Evolutionary conservation across 805 yeast genomes (phyloP).

Genomic region (Metschnikowia lunata): DNA sequence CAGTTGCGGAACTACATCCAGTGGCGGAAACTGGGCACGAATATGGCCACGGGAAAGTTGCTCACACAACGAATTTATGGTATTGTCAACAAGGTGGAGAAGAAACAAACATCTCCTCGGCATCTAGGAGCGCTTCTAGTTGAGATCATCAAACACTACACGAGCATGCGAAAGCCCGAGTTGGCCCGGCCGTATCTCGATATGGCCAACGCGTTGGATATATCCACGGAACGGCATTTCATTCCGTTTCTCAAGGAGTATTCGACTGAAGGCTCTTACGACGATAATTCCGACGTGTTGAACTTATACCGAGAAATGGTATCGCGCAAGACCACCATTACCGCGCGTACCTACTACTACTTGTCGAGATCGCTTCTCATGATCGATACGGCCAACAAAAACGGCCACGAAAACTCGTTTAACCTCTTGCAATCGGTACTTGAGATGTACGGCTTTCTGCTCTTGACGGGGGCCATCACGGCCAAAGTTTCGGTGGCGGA

Average conservation of each 20-base stretch:
- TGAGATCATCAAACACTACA: constrained; percentile 26
- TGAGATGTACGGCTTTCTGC: constrained; percentile 28
- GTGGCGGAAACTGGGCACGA: constrained; percentile 23
- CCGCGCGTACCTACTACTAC: constrained; percentile 28
- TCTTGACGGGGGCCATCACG: constrained; percentile 4
- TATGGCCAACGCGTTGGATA: constrained; percentile 13
- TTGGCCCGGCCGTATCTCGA: constrained; percentile 23
- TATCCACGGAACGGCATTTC: constrained; percentile 24
- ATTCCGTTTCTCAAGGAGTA: constrained; percentile 27
- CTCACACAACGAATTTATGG: constrained; percentile 11
- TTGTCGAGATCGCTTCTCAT: constrained; percentile 29
- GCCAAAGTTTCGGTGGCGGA: constrained; percentile 7
- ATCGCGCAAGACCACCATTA: constrained; percentile 18
- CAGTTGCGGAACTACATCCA: constrained; percentile 29
- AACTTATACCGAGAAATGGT: constrained; percentile 34
- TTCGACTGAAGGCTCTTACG: constrained; percentile 15
- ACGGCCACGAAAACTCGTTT: constrained; percentile 25
- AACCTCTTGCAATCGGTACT: constrained; percentile 28
- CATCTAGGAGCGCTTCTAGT: constrained; percentile 16
- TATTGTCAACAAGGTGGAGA: constrained; percentile 14
- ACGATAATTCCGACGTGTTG: constrained; percentile 23
- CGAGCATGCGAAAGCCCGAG: constrained; percentile 14
- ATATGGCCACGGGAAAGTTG: constrained; percentile 5
- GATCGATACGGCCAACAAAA: constrained; percentile 21
- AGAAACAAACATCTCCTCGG: constrained; percentile 4